Evolutionary conservation across 768 basidiomycete species (phyloP).

Genomic region (Coprinopsis cinerea): DNA sequence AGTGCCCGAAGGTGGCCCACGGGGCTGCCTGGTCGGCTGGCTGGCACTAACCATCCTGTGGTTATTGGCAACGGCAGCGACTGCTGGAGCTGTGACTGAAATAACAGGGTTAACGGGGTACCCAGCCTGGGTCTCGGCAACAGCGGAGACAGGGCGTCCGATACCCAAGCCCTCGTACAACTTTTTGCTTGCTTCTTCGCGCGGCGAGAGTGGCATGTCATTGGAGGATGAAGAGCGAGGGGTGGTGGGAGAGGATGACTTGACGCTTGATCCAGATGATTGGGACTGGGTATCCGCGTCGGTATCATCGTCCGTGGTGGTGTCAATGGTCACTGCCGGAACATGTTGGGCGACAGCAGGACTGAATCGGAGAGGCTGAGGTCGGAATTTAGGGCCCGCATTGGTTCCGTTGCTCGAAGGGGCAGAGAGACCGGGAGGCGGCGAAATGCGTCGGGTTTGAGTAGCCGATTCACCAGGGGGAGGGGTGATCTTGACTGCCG

Average conservation of each 20-base stretch:
- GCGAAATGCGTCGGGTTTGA: slow-evolving; percentile 36
- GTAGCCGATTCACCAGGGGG: slow-evolving; percentile 44
- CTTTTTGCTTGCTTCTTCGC: slow-evolving; percentile 84
- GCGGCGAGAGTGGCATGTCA: slow-evolving; percentile 65
- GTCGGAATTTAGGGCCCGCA: slow-evolving; percentile 41
- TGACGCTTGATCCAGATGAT: slow-evolving; percentile 57
- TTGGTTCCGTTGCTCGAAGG: slow-evolving; percentile 12
- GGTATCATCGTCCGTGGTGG: slow-evolving; percentile 44
- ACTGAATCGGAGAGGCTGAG: slow-evolving; percentile 63
- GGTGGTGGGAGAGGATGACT: slow-evolving; percentile 69
- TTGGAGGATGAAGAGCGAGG: slow-evolving; percentile 66
- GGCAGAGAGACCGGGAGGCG: slow-evolving; percentile 34
- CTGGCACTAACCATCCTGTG: slow-evolving; percentile 62
- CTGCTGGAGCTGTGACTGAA: too few relatives aligned
- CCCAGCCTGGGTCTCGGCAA: too few relatives aligned
- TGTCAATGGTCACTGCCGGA: slow-evolving; percentile 53
- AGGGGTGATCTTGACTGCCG: slow-evolving; percentile 68
- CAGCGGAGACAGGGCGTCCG: slow-evolving; percentile 58
- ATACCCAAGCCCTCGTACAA: slow-evolving; percentile 87
- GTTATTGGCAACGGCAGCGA: too few relatives aligned
- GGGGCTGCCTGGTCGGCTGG: slow-evolving; percentile 78
- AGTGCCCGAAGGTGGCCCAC: slow-evolving; percentile 79
- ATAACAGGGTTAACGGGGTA: slow-evolving; percentile 28
- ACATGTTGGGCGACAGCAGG: slow-evolving; percentile 44
- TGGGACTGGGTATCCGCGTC: slow-evolving; percentile 51